Conservation (phyloP, 176 grass and related monocot genomes). For the Avena sativa region DNA sequence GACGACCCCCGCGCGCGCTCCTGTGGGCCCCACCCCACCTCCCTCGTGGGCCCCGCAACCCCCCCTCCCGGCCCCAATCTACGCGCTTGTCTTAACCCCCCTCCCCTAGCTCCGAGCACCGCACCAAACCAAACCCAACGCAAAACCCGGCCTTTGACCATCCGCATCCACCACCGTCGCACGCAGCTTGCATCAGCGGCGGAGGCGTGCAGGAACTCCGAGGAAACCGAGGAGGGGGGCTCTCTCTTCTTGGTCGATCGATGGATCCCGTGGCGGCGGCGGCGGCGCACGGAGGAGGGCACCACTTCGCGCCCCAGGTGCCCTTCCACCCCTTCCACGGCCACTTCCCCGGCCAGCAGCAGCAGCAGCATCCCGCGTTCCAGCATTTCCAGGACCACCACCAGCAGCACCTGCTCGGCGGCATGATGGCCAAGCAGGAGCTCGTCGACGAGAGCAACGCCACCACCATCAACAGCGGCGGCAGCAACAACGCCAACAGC, state of each 20-base stretch:
- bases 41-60: background rate
- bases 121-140: conserved; percentile 19
- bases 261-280: conserved; percentile 88
- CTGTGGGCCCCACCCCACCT: conserved; percentile 22
- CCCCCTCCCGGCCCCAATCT: conserved; percentile 31
- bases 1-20: background rate
- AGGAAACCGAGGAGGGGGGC: background rate
- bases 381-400: conserved; percentile 60
- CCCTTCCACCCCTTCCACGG: conserved; percentile 60
- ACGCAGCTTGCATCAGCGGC: background rate
- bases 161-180: background rate
- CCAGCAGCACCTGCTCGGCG: conserved; percentile 29
- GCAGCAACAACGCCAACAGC: conserved; percentile 60
- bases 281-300: conserved; percentile 49
- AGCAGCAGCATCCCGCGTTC: conserved; percentile 62
- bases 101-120: background rate
- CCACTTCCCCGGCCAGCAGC: conserved; percentile 58
- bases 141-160: conserved; percentile 47
- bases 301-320: conserved; percentile 62
- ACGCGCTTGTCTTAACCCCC: conserved; percentile 64
- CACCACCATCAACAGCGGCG: conserved; percentile 52
- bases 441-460: conserved; percentile 59
- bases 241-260: background rate
- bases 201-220: background rate
- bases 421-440: conserved; percentile 57